A percentile compares a stretch with the other conserved stretches of the same genome.
These are phyloP conservation scores for Corylus heterophylla DNA, from an alignment of 306 rosid genomes.

Conservation along the genomic window DNA sequence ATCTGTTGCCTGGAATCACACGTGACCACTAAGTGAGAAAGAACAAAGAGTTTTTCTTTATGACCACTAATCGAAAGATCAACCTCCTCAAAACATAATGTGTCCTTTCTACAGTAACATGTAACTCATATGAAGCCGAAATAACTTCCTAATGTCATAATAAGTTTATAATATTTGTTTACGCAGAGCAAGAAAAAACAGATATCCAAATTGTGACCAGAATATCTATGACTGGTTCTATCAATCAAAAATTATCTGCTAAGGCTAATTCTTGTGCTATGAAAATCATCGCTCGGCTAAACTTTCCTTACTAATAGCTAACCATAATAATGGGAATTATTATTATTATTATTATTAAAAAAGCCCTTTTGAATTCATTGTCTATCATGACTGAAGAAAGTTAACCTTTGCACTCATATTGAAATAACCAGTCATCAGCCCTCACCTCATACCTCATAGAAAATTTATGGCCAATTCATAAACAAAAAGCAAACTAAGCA, in stretches of 20 bases:
- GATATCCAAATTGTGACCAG: not conserved
- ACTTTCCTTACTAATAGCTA: not conserved
- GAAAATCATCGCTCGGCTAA: not conserved
- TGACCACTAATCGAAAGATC: slow-evolving; percentile 5
- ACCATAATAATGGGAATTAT: not conserved
- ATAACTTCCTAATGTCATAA: not conserved
- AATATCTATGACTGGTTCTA: not conserved
- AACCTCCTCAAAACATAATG: not conserved
- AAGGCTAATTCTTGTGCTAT: not conserved
- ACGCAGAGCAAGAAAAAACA: not conserved
- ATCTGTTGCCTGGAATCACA: slow-evolving; percentile 66
- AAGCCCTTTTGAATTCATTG: not conserved
- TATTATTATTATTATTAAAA: too few relatives aligned
- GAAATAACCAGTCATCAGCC: not conserved
- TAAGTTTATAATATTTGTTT: not conserved
- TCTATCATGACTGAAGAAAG: not conserved
- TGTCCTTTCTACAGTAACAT: not conserved
- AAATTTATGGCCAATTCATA: not conserved
- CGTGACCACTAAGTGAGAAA: slow-evolving; percentile 8
- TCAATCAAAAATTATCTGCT: not conserved
- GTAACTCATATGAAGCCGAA: not conserved
- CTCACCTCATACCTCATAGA: not conserved
- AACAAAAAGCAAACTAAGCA: not conserved
- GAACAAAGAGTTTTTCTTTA: slow-evolving; percentile 1
- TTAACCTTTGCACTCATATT: not conserved